Conservation (phyloP, 2,329 filamentous ascomycete genomes). For the Xylariaceae sp. region DNA sequence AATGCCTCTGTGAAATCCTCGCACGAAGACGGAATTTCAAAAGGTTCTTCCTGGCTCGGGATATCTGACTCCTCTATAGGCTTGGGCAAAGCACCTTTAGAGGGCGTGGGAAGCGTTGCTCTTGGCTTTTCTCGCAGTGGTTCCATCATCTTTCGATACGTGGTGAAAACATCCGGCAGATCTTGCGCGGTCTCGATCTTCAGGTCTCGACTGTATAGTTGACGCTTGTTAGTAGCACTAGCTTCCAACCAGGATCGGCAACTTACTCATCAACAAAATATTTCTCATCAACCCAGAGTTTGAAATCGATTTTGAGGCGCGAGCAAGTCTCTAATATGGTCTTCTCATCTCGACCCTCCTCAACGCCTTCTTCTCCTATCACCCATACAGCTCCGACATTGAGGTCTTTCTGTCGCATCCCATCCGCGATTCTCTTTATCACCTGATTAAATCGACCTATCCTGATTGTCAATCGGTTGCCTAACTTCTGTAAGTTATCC, state of each 20-base stretch:
- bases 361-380: conserved; percentile 68
- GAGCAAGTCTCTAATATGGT: conserved; percentile 57
- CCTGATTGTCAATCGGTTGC: conserved; percentile 65
- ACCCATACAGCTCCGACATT: conserved; percentile 72
- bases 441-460: conserved; percentile 65
- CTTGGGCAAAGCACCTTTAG: conserved; percentile 55
- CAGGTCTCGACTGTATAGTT: conserved; percentile 62
- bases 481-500: conserved; percentile 57
- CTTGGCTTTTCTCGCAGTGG: conserved; percentile 69
- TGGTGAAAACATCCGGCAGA: conserved; percentile 75
- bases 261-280: conserved; percentile 79
- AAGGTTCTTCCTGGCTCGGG: conserved; percentile 63
- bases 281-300: conserved; percentile 73
- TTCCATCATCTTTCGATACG: conserved; percentile 73
- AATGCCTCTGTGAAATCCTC: conserved; percentile 58
- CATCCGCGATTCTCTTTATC: conserved; percentile 58
- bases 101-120: conserved; percentile 55
- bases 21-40: conserved; percentile 61
- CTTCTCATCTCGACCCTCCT: conserved; percentile 68
- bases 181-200: conserved; percentile 59
- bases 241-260: background rate
- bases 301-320: conserved; percentile 59
- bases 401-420: conserved; percentile 43
- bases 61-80: conserved; percentile 54
- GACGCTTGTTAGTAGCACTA: conserved; percentile 1